These are phyloP conservation scores for Candida albicans DNA, from an alignment of 1,139 yeast species.

Conservation along the genomic window DNA sequence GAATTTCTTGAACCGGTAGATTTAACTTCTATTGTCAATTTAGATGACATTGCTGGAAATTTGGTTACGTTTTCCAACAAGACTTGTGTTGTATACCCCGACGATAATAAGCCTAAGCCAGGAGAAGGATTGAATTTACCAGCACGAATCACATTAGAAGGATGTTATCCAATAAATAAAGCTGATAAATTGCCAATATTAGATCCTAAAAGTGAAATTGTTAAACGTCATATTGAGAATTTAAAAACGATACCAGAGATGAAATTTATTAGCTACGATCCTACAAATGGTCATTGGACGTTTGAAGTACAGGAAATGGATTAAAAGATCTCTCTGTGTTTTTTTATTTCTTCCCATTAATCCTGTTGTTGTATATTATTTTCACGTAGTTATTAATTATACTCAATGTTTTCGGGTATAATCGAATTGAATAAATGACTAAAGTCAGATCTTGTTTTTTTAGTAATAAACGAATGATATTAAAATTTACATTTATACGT, in stretches of 20 bases:
- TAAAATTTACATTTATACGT: no score
- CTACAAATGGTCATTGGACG: slow-evolving; percentile 79
- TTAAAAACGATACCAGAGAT: slow-evolving; percentile 61
- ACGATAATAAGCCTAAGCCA: slow-evolving; percentile 55
- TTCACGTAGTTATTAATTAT: no score
- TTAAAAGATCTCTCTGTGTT: no score
- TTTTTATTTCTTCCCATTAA: no score
- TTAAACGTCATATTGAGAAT: slow-evolving; percentile 66
- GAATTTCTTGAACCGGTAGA: slow-evolving; percentile 83
- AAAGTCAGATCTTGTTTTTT: no score
- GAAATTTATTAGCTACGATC: slow-evolving; percentile 73
- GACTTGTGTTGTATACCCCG: slow-evolving; percentile 74
- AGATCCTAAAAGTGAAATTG: slow-evolving; percentile 75
- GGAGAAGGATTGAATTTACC: slow-evolving; percentile 87
- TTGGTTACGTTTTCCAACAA: slow-evolving; percentile 61
- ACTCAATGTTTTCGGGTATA: no score
- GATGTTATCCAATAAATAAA: slow-evolving; percentile 75
- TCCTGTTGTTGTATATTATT: no score
- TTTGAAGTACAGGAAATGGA: slow-evolving; percentile 49
- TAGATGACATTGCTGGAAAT: slow-evolving; percentile 65
- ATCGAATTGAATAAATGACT: no score
- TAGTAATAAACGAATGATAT: no score
- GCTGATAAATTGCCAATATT: slow-evolving; percentile 72
- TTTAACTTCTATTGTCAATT: slow-evolving; percentile 59
- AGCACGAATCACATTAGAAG: slow-evolving; percentile 69